These are phyloP conservation scores for Citrus hindsii DNA, from an alignment of 345 rosid genomes.

Conservation along the genomic window DNA sequence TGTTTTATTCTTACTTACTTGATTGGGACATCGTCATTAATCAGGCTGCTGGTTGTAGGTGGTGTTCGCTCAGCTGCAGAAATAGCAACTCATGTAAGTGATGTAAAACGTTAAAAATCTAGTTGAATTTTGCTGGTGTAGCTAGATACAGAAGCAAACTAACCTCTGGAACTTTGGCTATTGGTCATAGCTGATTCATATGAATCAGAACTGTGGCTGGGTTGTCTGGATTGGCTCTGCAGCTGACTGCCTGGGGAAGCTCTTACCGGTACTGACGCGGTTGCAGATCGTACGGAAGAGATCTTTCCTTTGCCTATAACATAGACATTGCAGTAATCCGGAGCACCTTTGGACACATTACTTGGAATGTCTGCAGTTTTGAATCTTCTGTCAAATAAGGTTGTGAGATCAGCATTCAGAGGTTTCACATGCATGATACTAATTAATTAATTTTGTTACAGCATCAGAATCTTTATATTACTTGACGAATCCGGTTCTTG, in stretches of 20 bases:
- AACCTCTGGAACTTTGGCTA: constrained; percentile 31
- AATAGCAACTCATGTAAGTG: neutral
- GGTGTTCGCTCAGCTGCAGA: constrained; percentile 23
- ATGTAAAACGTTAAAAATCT: neutral
- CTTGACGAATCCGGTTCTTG: constrained; percentile 63
- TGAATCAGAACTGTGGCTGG: neutral
- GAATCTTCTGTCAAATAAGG: constrained; percentile 45
- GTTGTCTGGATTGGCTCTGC: constrained; percentile 12
- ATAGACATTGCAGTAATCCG: constrained; percentile 73
- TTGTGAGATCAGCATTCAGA: neutral
- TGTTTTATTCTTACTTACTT: constrained; percentile 21
- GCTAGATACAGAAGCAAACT: neutral
- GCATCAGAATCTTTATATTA: constrained; percentile 10
- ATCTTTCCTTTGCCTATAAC: constrained; percentile 64
- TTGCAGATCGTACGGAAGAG: constrained; percentile 52
- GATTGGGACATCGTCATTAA: constrained; percentile 34
- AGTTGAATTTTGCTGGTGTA: neutral
- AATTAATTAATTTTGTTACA: neutral
- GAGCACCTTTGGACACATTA: constrained; percentile 53
- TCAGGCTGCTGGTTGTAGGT: constrained; percentile 10
- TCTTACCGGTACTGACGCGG: constrained; percentile 32
- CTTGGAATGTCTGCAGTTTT: constrained; percentile 53
- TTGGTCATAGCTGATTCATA: constrained; percentile 1
- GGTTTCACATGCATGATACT: neutral
- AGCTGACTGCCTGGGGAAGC: constrained; percentile 9